These are phyloP conservation scores for Pseudocercospora musae DNA, from an alignment of 2,329 filamentous ascomycete species.

Conservation along the genomic window DNA sequence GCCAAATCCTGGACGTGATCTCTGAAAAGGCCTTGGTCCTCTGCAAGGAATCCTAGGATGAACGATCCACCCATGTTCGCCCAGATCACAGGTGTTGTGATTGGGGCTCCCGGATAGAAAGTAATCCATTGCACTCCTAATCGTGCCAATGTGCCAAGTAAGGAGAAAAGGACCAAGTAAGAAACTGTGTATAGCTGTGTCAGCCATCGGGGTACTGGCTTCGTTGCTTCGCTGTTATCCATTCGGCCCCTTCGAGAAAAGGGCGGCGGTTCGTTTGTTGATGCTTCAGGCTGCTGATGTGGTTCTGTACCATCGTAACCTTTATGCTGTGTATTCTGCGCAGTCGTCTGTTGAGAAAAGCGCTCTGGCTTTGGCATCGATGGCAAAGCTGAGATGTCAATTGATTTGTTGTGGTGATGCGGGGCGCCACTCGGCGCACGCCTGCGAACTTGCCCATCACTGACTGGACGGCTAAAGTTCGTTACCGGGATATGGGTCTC, in stretches of 20 bases:
- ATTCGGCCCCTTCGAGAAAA: conserved; percentile 17
- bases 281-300: conserved; percentile 1
- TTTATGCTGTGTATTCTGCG: conserved; percentile 9
- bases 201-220: conserved; percentile 29
- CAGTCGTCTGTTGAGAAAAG: conserved; percentile 17
- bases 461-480: conserved; percentile 19
- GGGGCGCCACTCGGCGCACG: conserved; percentile 14
- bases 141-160: conserved; percentile 79
- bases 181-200: conserved; percentile 63
- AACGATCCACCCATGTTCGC: conserved; percentile 80
- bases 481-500: conserved; percentile 6
- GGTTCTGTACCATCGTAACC: conserved; percentile 4
- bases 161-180: conserved; percentile 79
- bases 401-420: conserved; percentile 5
- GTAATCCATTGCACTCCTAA: conserved; percentile 78
- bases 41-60: conserved; percentile 78
- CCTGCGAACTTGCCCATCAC: conserved; percentile 8
- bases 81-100: conserved; percentile 76
- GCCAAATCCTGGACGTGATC: conserved; percentile 57
- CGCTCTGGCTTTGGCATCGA: conserved; percentile 19
- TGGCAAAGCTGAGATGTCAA: conserved; percentile 18
- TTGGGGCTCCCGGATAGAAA: conserved; percentile 71
- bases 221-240: not conserved
- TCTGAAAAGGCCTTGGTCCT: conserved; percentile 73
- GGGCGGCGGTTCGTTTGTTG: conserved; percentile 10